Conservation (phyloP, 192 early-diverging fungal genomes). For the Entomortierella chlamydospora region DNA sequence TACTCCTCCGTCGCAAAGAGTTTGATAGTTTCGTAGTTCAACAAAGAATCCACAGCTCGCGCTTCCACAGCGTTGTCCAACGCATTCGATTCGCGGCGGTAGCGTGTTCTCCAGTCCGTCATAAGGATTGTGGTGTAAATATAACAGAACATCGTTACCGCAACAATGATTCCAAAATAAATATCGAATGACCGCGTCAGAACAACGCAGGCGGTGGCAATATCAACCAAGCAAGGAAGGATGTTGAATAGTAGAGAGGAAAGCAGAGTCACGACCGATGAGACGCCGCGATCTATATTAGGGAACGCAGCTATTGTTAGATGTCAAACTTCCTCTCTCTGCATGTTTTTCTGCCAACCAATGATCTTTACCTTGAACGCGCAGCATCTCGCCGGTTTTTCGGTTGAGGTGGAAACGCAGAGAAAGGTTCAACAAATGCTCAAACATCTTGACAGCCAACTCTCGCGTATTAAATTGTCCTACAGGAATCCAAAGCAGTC, state of each 20-base stretch:
- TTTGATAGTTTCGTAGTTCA: conserved; percentile 98
- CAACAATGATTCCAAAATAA: conserved; percentile 82
- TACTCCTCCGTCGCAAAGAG: conserved; percentile 56
- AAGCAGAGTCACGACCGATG: conserved; percentile 79
- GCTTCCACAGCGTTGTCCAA: conserved; percentile 84
- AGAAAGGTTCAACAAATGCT: conserved; percentile 88
- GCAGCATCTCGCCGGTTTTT: conserved; percentile 95
- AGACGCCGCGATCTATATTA: conserved; percentile 71
- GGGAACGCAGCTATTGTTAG: background rate
- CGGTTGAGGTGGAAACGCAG: conserved; percentile 91
- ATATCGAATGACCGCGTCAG: conserved; percentile 77
- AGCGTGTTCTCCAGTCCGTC: conserved; percentile 85
- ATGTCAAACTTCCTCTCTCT: background rate
- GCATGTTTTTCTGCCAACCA: background rate
- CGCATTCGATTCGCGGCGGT: conserved; percentile 78
- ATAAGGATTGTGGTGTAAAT: conserved; percentile 82
- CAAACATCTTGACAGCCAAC: conserved; percentile 88
- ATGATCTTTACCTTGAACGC: conserved; percentile 78
- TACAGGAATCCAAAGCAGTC: conserved; percentile 88
- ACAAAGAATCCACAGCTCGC: conserved; percentile 88
- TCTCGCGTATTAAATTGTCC: conserved; percentile 69
- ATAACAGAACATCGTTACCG: conserved; percentile 88
- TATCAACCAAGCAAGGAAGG: conserved; percentile 87
- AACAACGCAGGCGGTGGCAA: conserved; percentile 80
- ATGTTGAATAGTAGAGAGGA: conserved; percentile 91